Base-by-base conservation (phyloP, 768 basidiomycete species). In the Phaeolepiota aurea region DNA sequence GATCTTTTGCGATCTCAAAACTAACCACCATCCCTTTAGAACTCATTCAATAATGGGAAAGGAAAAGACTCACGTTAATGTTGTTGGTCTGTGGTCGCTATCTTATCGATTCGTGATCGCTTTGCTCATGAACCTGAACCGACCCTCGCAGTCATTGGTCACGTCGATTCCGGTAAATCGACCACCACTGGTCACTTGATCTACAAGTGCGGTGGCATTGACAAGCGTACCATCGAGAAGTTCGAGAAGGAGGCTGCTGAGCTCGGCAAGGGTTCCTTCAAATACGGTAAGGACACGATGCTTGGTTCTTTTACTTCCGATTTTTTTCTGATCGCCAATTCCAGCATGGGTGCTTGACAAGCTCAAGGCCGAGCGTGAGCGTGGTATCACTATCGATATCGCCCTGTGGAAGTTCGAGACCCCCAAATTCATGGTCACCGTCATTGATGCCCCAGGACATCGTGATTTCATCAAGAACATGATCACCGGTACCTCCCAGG, bases 141-240 rank as follows among this genome's bases (percentile, higher is more conserved):
- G 41, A 61, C 54, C 47, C 36, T 52, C 62, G 52, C 59, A 87
- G 91, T 93, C 69, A 94, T 94, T 74, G 92, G 93, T 53, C 92
- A 93, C 77, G 90, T 93, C 88, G 92, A 97, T 76, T 97, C 94
- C 65, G 94, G 94, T 54, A 99, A 98, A 76, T 98, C 94, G 44
- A 99, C 96, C 72, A 99, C 96, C 61, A 99, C 96, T 55, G 96
- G 96, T 54, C 96, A 99, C 76, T 79, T 99, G 76, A 98, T 98
- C 83, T 98, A 97, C 89, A 96, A 99, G 84, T 99, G 96, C 68
- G 96, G 96, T 83, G 96, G 96, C 87, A 99, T 99, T 76, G 96
- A 99, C 68, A 99, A 98, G 80, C 91, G 91, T 82, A 92, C 90
- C 64, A 93, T 94, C 53, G 91, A 93, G 72, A 96, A 97, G 77